A percentile compares a stretch with the other conserved stretches of the same genome.
These are phyloP conservation scores for Leccinum boreale DNA, from an alignment of 768 basidiomycete species.

Conservation along the genomic window DNA sequence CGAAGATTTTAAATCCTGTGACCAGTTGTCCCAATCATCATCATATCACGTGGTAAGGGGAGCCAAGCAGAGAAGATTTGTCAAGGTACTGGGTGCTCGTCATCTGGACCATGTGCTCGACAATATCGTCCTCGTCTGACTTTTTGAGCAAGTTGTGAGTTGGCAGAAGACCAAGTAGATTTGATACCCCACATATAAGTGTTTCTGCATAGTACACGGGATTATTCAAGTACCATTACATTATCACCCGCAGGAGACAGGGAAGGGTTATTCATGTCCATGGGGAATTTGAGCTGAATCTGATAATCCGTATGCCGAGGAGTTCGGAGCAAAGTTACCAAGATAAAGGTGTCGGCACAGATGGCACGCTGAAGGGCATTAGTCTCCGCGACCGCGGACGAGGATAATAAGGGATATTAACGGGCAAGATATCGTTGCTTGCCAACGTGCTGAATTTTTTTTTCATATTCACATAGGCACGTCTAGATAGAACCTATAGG, in stretches of 20 bases:
- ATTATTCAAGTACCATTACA: background rate
- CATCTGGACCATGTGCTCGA: background rate
- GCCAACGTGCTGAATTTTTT: background rate
- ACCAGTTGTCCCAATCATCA: background rate
- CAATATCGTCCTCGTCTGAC: background rate
- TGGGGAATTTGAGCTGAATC: background rate
- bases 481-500: background rate
- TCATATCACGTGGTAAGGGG: background rate
- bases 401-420: background rate
- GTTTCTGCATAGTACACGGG: background rate
- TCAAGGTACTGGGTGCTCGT: background rate
- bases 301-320: background rate
- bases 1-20: background rate
- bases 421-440: background rate
- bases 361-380: background rate
- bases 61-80: background rate
- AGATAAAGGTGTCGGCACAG: background rate
- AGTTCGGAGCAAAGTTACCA: background rate
- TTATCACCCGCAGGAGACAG: background rate
- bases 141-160: background rate
- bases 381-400: background rate
- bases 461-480: background rate
- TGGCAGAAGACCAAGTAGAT: background rate
- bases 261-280: background rate
- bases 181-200: background rate